Percentiles rank a stretch among this genome's conserved stretches.
These are phyloP conservation scores for Chlorella sp. DNA, from an alignment of 139 green algal species.

Conservation along the genomic window DNA sequence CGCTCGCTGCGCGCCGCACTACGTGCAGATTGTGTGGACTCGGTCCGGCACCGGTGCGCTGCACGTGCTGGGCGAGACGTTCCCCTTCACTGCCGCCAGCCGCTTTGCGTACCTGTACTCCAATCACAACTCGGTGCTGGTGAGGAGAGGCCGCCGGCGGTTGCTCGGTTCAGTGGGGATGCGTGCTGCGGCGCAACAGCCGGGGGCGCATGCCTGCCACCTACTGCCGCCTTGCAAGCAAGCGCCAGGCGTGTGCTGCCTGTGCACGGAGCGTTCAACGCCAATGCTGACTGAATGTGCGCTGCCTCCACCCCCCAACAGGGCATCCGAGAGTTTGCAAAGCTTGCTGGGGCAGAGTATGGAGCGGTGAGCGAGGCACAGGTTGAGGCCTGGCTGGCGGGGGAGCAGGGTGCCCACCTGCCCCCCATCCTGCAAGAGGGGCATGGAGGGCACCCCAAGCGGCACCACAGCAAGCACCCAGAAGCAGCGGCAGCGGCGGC, in stretches of 20 bases:
- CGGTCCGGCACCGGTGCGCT: slow-evolving; percentile 70
- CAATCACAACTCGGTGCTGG: slow-evolving; percentile 87
- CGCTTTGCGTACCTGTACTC: slow-evolving; percentile 66
- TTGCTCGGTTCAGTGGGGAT: too few species aligned
- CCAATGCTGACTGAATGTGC: too few species aligned
- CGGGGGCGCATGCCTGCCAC: too few species aligned
- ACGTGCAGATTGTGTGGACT: slow-evolving; percentile 77
- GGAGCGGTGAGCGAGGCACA: slow-evolving; percentile 47
- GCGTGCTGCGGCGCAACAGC: too few species aligned
- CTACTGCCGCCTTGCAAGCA: too few species aligned
- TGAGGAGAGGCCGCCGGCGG: too few species aligned
- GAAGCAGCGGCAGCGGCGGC: background rate
- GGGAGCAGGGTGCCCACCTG: background rate
- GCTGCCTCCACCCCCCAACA: too few species aligned
- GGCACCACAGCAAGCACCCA: background rate
- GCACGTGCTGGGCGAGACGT: slow-evolving; percentile 78
- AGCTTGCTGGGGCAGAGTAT: slow-evolving; percentile 47
- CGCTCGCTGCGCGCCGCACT: too few species aligned
- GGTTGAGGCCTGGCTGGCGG: slow-evolving; percentile 56
- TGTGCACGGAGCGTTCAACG: too few species aligned
- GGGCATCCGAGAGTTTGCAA: slow-evolving; percentile 77
- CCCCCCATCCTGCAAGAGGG: background rate
- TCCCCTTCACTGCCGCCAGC: slow-evolving; percentile 63
- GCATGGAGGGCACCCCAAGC: background rate
- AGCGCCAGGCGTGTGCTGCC: too few species aligned